phyloP scores from a whole-genome alignment of 2,329 filamentous ascomycete species.

The Cytospora leucostoma region DNA sequence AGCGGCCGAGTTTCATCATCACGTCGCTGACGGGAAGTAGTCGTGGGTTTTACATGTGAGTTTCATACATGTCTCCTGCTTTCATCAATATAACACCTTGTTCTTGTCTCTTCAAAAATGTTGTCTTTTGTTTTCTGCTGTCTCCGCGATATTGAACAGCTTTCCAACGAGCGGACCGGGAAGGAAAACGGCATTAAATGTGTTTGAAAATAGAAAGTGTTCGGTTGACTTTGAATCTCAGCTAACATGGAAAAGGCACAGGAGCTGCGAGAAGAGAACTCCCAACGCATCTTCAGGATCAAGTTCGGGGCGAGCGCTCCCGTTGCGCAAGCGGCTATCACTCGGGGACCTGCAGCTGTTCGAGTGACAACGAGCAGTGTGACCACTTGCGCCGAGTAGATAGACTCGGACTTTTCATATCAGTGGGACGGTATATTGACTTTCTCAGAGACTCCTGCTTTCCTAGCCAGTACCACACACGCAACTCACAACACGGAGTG shows the following conservation, averaged over 20 bases:
- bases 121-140: not conserved
- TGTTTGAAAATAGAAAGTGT: not conserved
- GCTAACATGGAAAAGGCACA: conserved; percentile 8
- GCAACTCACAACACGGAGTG: not conserved
- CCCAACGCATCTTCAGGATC: too few species aligned
- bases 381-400: conserved; percentile 18
- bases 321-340: conserved; percentile 33
- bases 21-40: not conserved
- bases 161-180: too few species aligned
- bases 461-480: not conserved
- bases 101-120: not conserved
- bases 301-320: conserved; percentile 26
- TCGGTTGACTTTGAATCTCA: not conserved
- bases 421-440: conserved; percentile 23
- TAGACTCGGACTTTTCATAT: conserved; percentile 30
- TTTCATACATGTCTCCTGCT: too few species aligned
- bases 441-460: conserved; percentile 23
- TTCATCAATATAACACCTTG: too few species aligned
- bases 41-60: too few species aligned
- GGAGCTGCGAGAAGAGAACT: not conserved
- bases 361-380: conserved; percentile 18
- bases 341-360: conserved; percentile 31
- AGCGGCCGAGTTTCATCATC: not conserved
- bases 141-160: not conserved
- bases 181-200: too few species aligned